Evolutionary conservation across 495 filamentous ascomycete genomes (phyloP), one percentile per base, ranked within the genome.

Genomic region (Trichoderma parareesei): DNA sequence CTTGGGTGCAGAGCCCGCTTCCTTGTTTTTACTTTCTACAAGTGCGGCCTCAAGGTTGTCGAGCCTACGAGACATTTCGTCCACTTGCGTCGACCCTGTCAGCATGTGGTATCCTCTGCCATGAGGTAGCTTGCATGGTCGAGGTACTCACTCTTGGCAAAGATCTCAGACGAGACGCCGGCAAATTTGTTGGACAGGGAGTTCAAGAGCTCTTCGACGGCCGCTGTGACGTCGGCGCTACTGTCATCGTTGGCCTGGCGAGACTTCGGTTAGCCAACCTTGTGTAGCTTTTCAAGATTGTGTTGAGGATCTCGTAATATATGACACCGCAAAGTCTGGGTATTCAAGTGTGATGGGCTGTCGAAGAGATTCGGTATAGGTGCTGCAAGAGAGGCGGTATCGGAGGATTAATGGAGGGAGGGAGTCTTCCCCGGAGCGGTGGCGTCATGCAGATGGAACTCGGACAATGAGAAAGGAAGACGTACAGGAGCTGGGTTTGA

Each of bases 31-130:
- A 63, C 73, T 79, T 10, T 78, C 77, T 69, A 83, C 79, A 41
- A 93, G 76, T 18, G 88, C 87, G 49, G 88, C 81, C 74, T 98
- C 93, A 42, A 98, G 84, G 61, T 88, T 90, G 72, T 98, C 93
- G 5, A 98, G 76, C 18, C 93, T 88, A 66, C 88, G 82, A 13
- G 91, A 88, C 93, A 98, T 97, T 64, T 97, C 94, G 70, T 98
- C 93, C 87, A 98, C 92, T 97, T 67, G 40, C 44, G 6, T 41
- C 33, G 16, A 27, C 27, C 43, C 9, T 40, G 49, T 66, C 37
- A 69, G 55, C 43, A 44, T 38, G 27, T 37, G 38, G 35, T 33
- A 61, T 5, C 14, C n/a, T 41, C 42, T 61, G 60, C 9, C 8
- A n/a, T 37, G 3, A 14, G 42, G 20, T 20, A 13, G 13, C n/a